phyloP scores from a whole-genome alignment of 1,284 basidiomycete genomes.

The Tylopilus sp. region DNA sequence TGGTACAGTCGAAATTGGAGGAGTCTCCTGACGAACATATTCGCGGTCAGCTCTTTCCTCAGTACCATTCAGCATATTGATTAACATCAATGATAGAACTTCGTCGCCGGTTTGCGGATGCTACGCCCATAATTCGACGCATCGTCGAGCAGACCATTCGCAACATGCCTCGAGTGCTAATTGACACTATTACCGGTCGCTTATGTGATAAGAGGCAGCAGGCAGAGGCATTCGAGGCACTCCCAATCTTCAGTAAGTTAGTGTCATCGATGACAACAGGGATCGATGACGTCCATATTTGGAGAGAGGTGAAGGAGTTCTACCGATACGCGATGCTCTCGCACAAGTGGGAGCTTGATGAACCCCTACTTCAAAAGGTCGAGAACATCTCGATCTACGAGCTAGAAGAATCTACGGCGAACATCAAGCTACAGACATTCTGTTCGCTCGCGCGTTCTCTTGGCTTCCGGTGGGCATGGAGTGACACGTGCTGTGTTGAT shows the following conservation, averaged over 20 bases:
- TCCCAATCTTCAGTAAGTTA: background rate
- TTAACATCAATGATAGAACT: background rate
- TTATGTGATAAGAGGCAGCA: constrained; percentile 3
- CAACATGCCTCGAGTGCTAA: background rate
- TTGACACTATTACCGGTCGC: background rate
- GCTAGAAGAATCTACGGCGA: constrained; percentile 1
- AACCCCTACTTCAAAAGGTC: constrained; percentile 6
- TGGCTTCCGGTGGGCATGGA: constrained; percentile 3
- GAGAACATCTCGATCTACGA: constrained; percentile 1
- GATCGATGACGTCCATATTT: background rate
- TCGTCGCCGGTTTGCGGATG: background rate
- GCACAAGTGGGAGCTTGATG: constrained; percentile 3
- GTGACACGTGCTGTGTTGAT: constrained; percentile 4
- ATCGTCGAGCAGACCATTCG: too few species aligned
- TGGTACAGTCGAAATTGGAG: background rate
- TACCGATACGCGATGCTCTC: constrained; percentile 10
- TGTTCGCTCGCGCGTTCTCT: background rate
- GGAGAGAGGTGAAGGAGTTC: background rate
- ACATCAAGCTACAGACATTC: background rate
- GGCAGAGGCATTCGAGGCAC: background rate
- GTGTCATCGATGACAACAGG: background rate
- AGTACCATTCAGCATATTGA: background rate
- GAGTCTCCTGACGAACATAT: background rate
- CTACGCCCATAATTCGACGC: too few species aligned
- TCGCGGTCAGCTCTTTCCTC: background rate